Percentiles rank a stretch among this genome's conserved stretches.
These are phyloP conservation scores for Aleurites moluccanus DNA, from an alignment of 441 rosid genomes.

Conservation along the genomic window DNA sequence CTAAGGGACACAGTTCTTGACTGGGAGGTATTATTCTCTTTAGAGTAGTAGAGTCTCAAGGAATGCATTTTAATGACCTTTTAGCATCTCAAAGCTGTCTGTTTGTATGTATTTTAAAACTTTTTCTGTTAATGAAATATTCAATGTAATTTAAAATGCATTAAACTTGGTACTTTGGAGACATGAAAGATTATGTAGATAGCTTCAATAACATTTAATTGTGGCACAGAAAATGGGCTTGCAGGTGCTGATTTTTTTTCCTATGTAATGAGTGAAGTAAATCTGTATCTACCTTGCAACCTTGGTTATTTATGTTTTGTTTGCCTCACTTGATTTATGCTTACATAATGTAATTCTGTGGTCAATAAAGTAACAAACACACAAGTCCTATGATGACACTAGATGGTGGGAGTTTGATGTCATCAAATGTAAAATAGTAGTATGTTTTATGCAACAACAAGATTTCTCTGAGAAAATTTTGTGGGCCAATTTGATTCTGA, in stretches of 20 bases:
- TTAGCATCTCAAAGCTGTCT: not conserved
- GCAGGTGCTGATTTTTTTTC: not conserved
- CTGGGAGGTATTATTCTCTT: constrained; percentile 76
- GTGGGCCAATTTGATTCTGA: not conserved
- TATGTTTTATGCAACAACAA: not conserved
- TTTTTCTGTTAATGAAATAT: not conserved
- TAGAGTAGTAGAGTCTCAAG: not conserved
- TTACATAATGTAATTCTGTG: not conserved
- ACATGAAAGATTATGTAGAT: not conserved
- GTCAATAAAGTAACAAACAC: not conserved
- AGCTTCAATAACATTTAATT: not conserved
- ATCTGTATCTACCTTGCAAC: not conserved
- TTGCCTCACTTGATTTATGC: not conserved
- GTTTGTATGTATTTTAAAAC: not conserved
- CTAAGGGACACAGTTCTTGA: constrained; percentile 93
- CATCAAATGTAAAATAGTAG: not conserved
- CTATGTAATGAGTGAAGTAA: not conserved
- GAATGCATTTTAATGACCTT: not conserved
- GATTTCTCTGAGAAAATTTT: not conserved
- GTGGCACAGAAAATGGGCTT: not conserved
- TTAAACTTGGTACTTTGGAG: not conserved
- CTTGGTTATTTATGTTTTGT: not conserved
- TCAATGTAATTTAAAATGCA: not conserved
- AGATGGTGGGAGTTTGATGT: not conserved
- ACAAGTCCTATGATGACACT: not conserved